A percentile compares a stretch with the other conserved stretches of the same genome.
Evolutionary conservation across 352 stramenopile species (phyloP).

Genomic region (Phytopythium litorale): DNA sequence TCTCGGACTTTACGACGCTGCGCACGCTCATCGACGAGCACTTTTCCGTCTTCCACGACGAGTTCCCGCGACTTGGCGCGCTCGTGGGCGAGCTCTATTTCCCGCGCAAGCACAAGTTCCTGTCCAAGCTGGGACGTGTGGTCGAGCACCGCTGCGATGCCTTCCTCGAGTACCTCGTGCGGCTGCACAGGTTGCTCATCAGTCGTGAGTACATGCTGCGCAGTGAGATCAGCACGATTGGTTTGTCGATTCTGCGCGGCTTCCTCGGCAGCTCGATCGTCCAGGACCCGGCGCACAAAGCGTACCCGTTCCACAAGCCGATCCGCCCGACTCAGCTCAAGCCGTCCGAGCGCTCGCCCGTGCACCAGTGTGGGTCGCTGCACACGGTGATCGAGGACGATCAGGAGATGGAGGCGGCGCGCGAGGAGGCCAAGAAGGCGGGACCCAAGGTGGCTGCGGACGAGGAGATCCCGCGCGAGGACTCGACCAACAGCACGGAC

Average conservation of each 20-base stretch:
- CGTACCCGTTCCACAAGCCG: slow-evolving; percentile 52
- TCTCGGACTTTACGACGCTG: slow-evolving; percentile 61
- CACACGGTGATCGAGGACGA: slow-evolving; percentile 62
- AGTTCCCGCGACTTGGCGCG: slow-evolving; percentile 44
- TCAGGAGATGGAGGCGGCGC: slow-evolving; percentile 31
- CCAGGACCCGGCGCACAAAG: slow-evolving; percentile 43
- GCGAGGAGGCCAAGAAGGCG: slow-evolving; percentile 7
- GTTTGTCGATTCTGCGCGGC: slow-evolving; percentile 59
- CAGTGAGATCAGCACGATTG: slow-evolving; percentile 54
- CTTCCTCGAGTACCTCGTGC: slow-evolving; percentile 66
- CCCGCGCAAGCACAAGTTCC: slow-evolving; percentile 64
- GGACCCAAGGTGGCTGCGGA: slow-evolving; percentile 10
- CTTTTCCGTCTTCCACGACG: slow-evolving; percentile 47
- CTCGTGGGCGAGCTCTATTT: slow-evolving; percentile 60
- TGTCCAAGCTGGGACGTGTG: slow-evolving; percentile 41
- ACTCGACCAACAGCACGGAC: slow-evolving; percentile 36
- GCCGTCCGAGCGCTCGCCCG: slow-evolving; percentile 34
- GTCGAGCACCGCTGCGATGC: slow-evolving; percentile 58
- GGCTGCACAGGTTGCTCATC: slow-evolving; percentile 58
- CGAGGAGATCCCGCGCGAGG: slow-evolving; percentile 27
- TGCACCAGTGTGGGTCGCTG: slow-evolving; percentile 60
- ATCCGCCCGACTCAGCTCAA: slow-evolving; percentile 46
- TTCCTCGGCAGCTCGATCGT: slow-evolving; percentile 64
- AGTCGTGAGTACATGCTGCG: slow-evolving; percentile 51
- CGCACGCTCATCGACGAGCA: slow-evolving; percentile 45